Evolutionary conservation across 257 asterid species (phyloP).

Genomic region (Oldenlandia corymbosa): DNA sequence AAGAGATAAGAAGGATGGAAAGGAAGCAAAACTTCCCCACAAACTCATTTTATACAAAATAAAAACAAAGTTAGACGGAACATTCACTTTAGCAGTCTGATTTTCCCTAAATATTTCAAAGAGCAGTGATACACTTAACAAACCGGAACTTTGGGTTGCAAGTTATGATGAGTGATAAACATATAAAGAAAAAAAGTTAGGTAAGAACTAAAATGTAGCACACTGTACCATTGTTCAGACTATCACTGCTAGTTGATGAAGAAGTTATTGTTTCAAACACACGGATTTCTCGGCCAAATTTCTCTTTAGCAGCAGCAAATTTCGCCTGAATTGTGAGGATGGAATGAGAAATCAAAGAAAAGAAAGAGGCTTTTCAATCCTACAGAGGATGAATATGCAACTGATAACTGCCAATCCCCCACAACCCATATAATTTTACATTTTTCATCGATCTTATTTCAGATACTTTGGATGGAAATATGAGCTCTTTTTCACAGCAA

Average conservation of each 20-base stretch:
- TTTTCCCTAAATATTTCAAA: no score
- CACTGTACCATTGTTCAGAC: conserved; percentile 44
- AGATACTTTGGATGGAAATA: not conserved
- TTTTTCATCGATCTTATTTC: not conserved
- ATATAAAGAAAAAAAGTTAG: not conserved
- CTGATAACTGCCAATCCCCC: not conserved
- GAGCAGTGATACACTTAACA: no score
- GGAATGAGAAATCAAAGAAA: not conserved
- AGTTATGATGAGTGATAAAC: no score
- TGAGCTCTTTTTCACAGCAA: not conserved
- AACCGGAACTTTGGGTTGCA: no score
- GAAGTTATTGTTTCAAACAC: conserved; percentile 65
- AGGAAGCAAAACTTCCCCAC: not conserved
- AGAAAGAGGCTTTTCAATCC: not conserved
- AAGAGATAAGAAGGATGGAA: not conserved
- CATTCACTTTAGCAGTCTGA: not conserved
- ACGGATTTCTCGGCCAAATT: conserved; percentile 69
- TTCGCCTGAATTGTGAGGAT: conserved; percentile 35
- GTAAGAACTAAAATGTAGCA: conserved; percentile 2
- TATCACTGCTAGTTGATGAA: conserved; percentile 43
- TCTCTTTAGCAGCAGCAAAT: conserved; percentile 84
- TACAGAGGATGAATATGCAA: not conserved
- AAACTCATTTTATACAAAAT: no score
- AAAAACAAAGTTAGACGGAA: no score
- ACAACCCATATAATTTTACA: not conserved